Percentiles rank a stretch among this genome's conserved stretches.
Conservation (phyloP, 106 monocot species). For the Dendrobium nobile region DNA sequence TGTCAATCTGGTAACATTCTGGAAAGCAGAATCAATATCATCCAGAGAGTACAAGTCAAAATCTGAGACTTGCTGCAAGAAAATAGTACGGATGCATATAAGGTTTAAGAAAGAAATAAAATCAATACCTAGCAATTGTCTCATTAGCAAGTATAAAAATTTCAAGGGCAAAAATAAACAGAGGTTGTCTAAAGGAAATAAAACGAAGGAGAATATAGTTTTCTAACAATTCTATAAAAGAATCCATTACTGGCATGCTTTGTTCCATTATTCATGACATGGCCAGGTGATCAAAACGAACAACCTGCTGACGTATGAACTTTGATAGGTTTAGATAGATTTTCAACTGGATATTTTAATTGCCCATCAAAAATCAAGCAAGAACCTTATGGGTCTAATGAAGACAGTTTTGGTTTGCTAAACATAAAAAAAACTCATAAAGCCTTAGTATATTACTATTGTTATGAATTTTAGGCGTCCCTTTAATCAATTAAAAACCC, state of each 20-base stretch:
- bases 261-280: background rate
- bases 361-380: background rate
- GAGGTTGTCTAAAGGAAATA: background rate
- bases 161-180: background rate
- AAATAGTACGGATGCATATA: background rate
- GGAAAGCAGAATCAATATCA: constrained; percentile 92
- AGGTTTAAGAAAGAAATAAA: background rate
- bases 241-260: background rate
- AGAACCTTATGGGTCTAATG: background rate
- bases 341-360: background rate
- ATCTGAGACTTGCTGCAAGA: constrained; percentile 88
- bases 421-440: background rate
- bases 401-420: background rate
- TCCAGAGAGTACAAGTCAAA: constrained; percentile 93
- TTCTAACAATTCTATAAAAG: background rate
- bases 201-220: background rate
- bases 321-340: no score
- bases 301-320: background rate
- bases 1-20: constrained; percentile 81
- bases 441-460: background rate
- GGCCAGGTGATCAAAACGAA: background rate
- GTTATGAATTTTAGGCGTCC: background rate
- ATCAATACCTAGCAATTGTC: background rate
- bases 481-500: background rate
- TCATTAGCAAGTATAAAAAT: background rate